These are phyloP conservation scores for Nicotiana undulata DNA, from an alignment of 257 asterid species.

Conservation along the genomic window DNA sequence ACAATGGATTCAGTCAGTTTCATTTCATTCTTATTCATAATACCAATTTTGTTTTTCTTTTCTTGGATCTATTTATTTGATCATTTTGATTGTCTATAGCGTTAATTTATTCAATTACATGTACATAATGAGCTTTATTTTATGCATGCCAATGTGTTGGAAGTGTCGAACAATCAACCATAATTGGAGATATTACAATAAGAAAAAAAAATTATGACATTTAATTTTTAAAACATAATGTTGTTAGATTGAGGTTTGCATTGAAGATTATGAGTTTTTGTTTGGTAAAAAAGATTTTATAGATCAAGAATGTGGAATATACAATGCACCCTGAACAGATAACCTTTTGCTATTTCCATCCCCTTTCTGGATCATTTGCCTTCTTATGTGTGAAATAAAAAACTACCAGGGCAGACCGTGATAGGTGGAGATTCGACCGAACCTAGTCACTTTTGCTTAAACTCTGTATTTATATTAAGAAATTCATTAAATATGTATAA, in stretches of 20 bases:
- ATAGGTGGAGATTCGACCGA: too few relatives aligned
- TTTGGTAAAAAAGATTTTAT: too few relatives aligned
- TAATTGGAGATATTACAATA: background rate
- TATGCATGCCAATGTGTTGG: too few relatives aligned
- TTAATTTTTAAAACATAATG: background rate
- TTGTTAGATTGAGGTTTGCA: background rate
- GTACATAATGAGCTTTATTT: background rate
- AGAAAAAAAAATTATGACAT: background rate
- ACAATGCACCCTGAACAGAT: too few relatives aligned
- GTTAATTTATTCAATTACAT: background rate
- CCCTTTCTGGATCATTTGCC: too few relatives aligned
- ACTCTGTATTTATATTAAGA: too few relatives aligned
- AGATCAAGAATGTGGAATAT: too few relatives aligned
- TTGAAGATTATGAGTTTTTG: background rate
- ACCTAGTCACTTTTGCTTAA: too few relatives aligned
- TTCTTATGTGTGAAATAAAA: too few relatives aligned
- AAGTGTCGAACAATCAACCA: background rate
- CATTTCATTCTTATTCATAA: background rate
- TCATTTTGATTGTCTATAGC: background rate
- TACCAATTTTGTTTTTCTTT: background rate
- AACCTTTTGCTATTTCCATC: too few relatives aligned
- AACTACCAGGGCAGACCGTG: too few relatives aligned
- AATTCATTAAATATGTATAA: too few relatives aligned
- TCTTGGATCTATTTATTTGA: background rate
- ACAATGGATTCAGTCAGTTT: conserved; percentile 47